Percentiles rank a stretch among this genome's conserved stretches.
Conservation (phyloP, 352 stramenopile genomes). For the Blastocystis sp. region DNA sequence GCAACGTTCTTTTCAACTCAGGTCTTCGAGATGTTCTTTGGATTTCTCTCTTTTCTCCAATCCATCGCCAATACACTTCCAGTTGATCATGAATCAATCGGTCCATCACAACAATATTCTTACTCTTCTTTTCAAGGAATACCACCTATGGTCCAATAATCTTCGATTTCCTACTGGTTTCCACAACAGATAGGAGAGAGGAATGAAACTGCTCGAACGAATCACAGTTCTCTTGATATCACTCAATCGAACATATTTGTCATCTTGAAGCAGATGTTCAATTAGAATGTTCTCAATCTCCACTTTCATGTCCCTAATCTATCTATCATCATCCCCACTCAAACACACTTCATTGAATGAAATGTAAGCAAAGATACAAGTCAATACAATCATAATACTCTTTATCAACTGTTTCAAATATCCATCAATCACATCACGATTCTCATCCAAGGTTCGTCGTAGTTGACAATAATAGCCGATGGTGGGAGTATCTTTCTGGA, state of each 20-base stretch:
- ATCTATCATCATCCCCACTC: neutral
- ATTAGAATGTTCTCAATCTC: slow-evolving; percentile 26
- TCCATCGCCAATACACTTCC: neutral
- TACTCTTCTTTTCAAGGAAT: neutral
- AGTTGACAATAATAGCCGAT: neutral
- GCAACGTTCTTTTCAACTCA: no score
- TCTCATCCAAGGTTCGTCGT: neutral
- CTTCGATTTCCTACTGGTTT: neutral
- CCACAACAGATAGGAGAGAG: neutral
- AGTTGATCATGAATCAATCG: neutral
- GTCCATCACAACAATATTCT: neutral
- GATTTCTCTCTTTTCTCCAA: neutral
- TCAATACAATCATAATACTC: neutral
- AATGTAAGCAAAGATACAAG: neutral
- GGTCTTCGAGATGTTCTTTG: neutral
- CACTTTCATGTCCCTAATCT: neutral
- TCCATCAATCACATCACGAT: neutral
- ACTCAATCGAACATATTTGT: neutral
- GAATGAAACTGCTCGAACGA: neutral
- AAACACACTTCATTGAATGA: neutral
- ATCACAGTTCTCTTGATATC: neutral
- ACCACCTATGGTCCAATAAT: neutral
- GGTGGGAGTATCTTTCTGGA: neutral
- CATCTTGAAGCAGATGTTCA: neutral
- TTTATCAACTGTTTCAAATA: neutral